Conservation (phyloP, 441 rosid genomes). For the Viola pubescens region DNA sequence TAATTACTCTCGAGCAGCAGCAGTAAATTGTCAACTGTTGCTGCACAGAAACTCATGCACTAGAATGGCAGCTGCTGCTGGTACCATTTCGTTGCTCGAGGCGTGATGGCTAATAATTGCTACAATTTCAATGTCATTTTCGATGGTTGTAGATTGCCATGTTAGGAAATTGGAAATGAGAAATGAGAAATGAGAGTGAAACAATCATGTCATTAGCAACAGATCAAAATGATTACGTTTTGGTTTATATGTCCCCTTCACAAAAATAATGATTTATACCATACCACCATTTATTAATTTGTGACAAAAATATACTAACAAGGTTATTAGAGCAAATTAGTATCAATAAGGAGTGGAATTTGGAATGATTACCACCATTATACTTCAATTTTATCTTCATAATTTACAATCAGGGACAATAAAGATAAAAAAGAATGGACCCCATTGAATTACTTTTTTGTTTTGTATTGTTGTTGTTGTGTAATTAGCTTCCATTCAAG, state of each 20-base stretch:
- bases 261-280: neutral
- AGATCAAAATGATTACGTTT: neutral
- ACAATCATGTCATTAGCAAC: neutral
- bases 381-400: no score
- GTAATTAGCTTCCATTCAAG: no score
- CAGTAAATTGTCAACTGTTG: slow-evolving; percentile 32
- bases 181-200: neutral
- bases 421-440: no score
- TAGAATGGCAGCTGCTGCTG: slow-evolving; percentile 15
- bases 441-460: no score
- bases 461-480: no score
- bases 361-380: neutral
- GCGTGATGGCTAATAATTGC: slow-evolving; percentile 14
- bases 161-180: neutral
- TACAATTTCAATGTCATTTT: neutral
- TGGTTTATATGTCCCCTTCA: slow-evolving; percentile 2
- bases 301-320: neutral
- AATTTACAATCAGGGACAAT: no score
- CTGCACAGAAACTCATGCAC: slow-evolving; percentile 40
- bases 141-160: neutral
- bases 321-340: neutral
- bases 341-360: neutral
- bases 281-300: neutral
- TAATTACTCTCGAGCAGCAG: no score
- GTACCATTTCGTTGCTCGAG: slow-evolving; percentile 32